phyloP scores from a whole-genome alignment of 2,329 filamentous ascomycete species.

The Fusarium equiseti region DNA sequence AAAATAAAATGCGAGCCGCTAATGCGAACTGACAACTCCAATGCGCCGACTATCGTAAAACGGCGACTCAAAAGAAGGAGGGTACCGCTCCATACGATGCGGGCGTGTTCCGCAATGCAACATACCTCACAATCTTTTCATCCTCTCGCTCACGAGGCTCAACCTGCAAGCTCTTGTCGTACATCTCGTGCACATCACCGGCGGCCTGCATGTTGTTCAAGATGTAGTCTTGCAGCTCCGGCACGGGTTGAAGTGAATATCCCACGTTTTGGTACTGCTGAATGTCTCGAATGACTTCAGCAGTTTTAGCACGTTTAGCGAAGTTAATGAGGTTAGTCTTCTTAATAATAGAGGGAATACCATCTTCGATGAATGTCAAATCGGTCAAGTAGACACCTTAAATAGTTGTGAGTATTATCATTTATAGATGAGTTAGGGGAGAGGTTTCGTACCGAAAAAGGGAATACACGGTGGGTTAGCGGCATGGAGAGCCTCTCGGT shows the following conservation, averaged over 20 bases:
- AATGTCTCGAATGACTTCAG: conserved; percentile 97
- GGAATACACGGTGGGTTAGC: conserved; percentile 98
- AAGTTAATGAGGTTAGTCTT: conserved; percentile 98
- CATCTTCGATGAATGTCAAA: conserved; percentile 97
- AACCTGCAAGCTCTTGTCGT: conserved; percentile 93
- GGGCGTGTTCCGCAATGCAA: conserved; percentile 50
- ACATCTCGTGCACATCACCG: conserved; percentile 98
- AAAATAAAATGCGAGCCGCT: conserved; percentile 4
- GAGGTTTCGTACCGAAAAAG: conserved; percentile 81
- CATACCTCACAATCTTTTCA: conserved; percentile 98
- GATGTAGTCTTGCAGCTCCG: conserved; percentile 96
- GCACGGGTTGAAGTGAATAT: conserved; percentile 90
- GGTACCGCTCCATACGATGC: conserved; percentile 38
- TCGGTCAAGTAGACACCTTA: conserved; percentile 95
- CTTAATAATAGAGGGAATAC: conserved; percentile 95
- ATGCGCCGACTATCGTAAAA: conserved; percentile 16
- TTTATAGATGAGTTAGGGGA: neutral
- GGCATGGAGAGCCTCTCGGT: conserved; percentile 90
- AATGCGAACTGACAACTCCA: conserved; percentile 15
- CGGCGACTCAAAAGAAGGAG: conserved; percentile 38
- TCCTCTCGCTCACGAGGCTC: conserved; percentile 97
- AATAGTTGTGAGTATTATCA: conserved; percentile 17
- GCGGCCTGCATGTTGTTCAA: conserved; percentile 95
- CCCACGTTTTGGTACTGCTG: conserved; percentile 98
- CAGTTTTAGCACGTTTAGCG: conserved; percentile 96